Conservation (phyloP, 2,329 filamentous ascomycete genomes). For the Fusarium marasasianum region DNA sequence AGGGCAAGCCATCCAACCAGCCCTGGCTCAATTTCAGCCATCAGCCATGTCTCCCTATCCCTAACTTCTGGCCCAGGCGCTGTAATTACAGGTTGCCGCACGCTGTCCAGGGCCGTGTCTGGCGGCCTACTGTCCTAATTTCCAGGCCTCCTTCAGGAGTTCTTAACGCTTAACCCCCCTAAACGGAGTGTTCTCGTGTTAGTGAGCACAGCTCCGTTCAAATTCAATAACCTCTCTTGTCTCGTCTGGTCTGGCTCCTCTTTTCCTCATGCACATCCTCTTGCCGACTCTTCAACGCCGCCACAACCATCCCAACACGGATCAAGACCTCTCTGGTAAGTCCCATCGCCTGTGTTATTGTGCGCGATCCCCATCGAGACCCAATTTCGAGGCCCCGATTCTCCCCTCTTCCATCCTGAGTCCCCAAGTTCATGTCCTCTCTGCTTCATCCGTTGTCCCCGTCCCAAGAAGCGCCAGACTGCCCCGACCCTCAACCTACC, state of each 20-base stretch:
- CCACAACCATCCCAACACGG: slow-evolving; percentile 47
- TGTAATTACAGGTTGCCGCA: slow-evolving; percentile 17
- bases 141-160: slow-evolving; percentile 15
- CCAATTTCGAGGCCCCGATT: slow-evolving; percentile 39
- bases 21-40: slow-evolving; percentile 33
- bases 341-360: slow-evolving; percentile 46
- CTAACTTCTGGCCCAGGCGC: background rate
- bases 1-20: slow-evolving; percentile 35
- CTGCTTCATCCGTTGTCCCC: slow-evolving; percentile 41
- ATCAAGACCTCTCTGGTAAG: slow-evolving; percentile 51
- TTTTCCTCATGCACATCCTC: slow-evolving; percentile 57
- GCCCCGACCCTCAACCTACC: slow-evolving; percentile 26
- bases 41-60: slow-evolving; percentile 10
- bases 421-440: slow-evolving; percentile 32
- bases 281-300: slow-evolving; percentile 47
- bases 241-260: slow-evolving; percentile 48
- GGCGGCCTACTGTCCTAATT: slow-evolving; percentile 8
- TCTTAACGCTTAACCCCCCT: slow-evolving; percentile 17
- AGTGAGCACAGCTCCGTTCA: slow-evolving; percentile 46
- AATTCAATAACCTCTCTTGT: slow-evolving; percentile 52
- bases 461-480: slow-evolving; percentile 38
- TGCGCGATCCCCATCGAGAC: slow-evolving; percentile 50
- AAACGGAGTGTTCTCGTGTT: slow-evolving; percentile 33
- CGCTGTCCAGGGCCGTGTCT: background rate
- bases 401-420: slow-evolving; percentile 39